Conservation (phyloP, 2,329 filamentous ascomycete genomes). For the Fonsecaea pedrosoi region DNA sequence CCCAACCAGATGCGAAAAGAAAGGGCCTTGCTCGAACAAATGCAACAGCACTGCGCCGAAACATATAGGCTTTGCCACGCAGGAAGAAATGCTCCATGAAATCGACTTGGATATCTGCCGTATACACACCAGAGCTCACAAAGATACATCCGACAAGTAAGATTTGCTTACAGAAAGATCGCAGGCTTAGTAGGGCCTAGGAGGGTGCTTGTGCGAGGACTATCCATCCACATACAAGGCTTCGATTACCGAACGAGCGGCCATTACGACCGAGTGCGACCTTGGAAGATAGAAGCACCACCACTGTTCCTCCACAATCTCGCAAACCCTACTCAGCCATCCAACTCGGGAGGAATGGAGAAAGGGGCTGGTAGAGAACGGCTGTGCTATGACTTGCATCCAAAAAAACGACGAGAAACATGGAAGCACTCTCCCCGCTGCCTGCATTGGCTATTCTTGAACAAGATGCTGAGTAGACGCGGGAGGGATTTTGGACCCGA, state of each 20-base stretch:
- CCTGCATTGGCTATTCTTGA: constrained; percentile 1
- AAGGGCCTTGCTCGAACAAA: not conserved
- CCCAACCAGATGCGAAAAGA: not conserved
- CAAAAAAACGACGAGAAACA: not conserved
- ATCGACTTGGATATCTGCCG: not conserved
- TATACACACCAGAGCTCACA: not conserved
- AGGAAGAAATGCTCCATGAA: not conserved
- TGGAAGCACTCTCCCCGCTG: not conserved
- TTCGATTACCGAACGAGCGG: not conserved
- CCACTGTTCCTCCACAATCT: too few species aligned
- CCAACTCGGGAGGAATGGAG: not conserved
- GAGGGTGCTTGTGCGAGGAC: not conserved
- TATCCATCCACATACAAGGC: not conserved
- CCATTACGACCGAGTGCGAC: not conserved
- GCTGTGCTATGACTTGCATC: not conserved
- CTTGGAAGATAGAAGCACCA: too few species aligned
- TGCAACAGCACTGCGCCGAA: not conserved
- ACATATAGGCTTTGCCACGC: not conserved
- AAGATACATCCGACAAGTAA: not conserved
- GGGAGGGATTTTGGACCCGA: constrained; percentile 1
- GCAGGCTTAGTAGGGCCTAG: not conserved
- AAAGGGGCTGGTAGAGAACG: not conserved
- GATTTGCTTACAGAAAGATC: not conserved
- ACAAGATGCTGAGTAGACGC: constrained; percentile 18
- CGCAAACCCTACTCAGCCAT: too few species aligned